Percentiles rank a stretch among this genome's conserved stretches.
phyloP scores from a whole-genome alignment of 495 filamentous ascomycete species.

The Clohesyomyces aquaticus region DNA sequence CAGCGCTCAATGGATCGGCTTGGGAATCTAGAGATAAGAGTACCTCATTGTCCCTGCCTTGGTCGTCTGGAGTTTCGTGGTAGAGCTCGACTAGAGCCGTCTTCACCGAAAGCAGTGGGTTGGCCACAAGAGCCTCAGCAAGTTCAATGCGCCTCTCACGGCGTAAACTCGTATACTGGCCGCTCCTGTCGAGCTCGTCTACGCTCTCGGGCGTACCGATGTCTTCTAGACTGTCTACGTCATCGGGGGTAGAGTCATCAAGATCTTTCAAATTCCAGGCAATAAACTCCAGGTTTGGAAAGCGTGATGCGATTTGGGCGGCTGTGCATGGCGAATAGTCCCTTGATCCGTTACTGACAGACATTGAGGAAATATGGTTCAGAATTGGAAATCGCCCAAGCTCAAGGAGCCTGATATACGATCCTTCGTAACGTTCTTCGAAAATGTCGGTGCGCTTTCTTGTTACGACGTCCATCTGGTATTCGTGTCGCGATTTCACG shows the following conservation, averaged over 20 bases:
- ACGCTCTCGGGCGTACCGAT: background rate
- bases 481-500: background rate
- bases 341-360: background rate
- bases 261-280: background rate
- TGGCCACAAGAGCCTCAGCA: background rate
- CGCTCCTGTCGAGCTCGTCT: background rate
- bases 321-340: background rate
- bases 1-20: background rate
- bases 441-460: constrained; percentile 5
- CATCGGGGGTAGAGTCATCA: background rate
- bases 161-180: background rate
- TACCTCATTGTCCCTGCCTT: background rate
- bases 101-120: background rate
- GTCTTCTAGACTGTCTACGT: background rate
- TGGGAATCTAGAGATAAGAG: background rate
- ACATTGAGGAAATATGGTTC: background rate
- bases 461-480: background rate
- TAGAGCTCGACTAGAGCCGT: background rate
- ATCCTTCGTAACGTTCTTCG: background rate
- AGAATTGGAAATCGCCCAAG: background rate
- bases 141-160: background rate
- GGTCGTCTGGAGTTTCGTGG: background rate
- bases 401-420: background rate
- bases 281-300: background rate
- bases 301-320: background rate